Evolutionary conservation across 2,329 filamentous ascomycete species (phyloP), one percentile per base, ranked within the genome.

Genomic region (Pestalotiopsis sp.): DNA sequence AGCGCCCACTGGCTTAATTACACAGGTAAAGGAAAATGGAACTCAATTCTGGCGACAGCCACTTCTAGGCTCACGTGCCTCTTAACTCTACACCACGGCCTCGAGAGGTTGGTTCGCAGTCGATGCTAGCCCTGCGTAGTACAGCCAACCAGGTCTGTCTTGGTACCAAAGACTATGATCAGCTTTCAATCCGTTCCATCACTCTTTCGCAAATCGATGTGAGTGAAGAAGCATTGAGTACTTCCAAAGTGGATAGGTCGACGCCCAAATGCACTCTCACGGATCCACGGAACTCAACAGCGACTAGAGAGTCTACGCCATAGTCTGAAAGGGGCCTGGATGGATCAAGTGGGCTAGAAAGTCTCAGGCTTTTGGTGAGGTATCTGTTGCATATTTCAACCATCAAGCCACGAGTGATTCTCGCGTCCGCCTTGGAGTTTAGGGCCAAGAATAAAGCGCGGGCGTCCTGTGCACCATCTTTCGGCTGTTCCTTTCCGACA

Each of bases 281-380:
- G 22, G 7, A 58, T 7, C 24, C 24, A 14, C 74, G 69, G 22
- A 77, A 40, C 55, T 77, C 75, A 0, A 76, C 72, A 1, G 74
- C 74, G 13, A 76, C 69, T 2, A 77, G 70, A 0, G 74, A 76
- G 64, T 77, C 74, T 2, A 76, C 70, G 4, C 75, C 75, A 52
- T 71, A 71, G 3, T 72, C 71, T 0, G 73, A 72, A 1, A 76
- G 69, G 4, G 70, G 70, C 56, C 70, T 70, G 2, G 64, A 55
- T 2, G 63, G 17, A 56, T 75, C 70, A 7, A 59, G 24, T 11
- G 22, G 4, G 3, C 6, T 10, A 59, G 24, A 10, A 4, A 59
- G 4, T 35, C 57, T 4, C 57, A 59, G 24, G n/a, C 57, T 59
- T 13, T 38, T 35, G 6, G 35, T 17, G 3, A 59, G 26, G 5